phyloP scores from a whole-genome alignment of 2,329 filamentous ascomycete species.

The Fusarium sp. region DNA sequence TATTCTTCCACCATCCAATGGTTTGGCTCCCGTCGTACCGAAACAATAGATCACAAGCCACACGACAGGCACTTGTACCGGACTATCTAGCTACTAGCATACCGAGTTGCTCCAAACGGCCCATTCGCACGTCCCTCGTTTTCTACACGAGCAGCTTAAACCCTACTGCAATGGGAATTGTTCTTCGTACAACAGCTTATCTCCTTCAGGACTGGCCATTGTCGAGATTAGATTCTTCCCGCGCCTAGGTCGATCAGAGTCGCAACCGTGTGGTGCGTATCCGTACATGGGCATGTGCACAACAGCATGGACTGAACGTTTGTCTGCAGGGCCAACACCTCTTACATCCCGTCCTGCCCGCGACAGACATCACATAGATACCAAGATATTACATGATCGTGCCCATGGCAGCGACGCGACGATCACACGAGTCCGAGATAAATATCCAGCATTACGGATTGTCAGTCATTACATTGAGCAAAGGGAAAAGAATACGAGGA shows the following conservation, averaged over 20 bases:
- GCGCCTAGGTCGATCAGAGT: slow-evolving; percentile 8
- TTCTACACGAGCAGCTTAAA: slow-evolving; percentile 30
- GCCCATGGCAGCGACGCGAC: not conserved
- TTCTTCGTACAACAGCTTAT: slow-evolving; percentile 22
- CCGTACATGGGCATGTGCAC: not conserved
- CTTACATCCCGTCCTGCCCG: not conserved
- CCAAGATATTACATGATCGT: not conserved
- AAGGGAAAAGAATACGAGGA: slow-evolving; percentile 36
- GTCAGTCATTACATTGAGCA: slow-evolving; percentile 23
- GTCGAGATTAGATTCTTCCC: slow-evolving; percentile 42
- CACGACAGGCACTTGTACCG: slow-evolving; percentile 16
- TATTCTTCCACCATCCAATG: slow-evolving; percentile 2
- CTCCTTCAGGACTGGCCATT: slow-evolving; percentile 13
- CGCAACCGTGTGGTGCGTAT: not conserved
- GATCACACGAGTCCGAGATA: slow-evolving; percentile 2
- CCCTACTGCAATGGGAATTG: slow-evolving; percentile 28
- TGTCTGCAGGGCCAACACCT: slow-evolving; percentile 19
- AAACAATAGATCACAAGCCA: slow-evolving; percentile 39
- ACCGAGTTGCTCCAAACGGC: not conserved
- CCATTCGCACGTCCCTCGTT: slow-evolving; percentile 12
- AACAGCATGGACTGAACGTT: slow-evolving; percentile 13
- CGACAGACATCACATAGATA: not conserved
- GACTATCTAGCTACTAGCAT: not conserved
- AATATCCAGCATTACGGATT: not conserved
- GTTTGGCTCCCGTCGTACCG: slow-evolving; percentile 34